These are phyloP conservation scores for Begonia masoniana DNA, from an alignment of 306 rosid species.

Conservation along the genomic window DNA sequence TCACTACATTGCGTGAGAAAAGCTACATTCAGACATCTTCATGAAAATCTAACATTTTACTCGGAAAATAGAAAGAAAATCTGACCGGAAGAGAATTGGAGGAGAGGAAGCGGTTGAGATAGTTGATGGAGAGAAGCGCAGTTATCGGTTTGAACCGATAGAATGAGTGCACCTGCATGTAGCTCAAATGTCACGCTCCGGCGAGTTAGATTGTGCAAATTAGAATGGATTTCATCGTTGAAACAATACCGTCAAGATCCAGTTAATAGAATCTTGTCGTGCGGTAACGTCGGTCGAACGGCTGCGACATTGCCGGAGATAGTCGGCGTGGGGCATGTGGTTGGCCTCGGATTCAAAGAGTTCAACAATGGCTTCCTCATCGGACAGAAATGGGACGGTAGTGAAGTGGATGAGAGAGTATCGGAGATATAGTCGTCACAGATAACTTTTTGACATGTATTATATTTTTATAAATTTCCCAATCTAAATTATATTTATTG, in stretches of 20 bases:
- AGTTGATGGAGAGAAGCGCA: constrained; percentile 65
- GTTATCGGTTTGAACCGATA: constrained; percentile 42
- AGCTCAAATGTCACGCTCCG: neutral
- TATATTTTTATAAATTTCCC: too few relatives aligned
- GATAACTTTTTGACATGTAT: too few relatives aligned
- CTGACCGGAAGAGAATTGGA: constrained; percentile 37
- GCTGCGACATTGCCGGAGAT: constrained; percentile 28
- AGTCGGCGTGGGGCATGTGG: constrained; percentile 22
- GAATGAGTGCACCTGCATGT: constrained; percentile 42
- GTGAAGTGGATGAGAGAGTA: neutral
- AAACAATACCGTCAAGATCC: constrained; percentile 49
- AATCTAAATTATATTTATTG: too few relatives aligned
- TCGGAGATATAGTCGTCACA: constrained; percentile 8
- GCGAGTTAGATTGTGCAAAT: too few relatives aligned
- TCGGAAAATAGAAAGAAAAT: neutral
- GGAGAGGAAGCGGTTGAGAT: constrained; percentile 66
- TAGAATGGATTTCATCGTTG: too few relatives aligned
- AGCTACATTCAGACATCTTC: neutral
- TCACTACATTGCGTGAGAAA: constrained; percentile 8
- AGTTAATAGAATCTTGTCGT: constrained; percentile 54
- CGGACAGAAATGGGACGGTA: neutral
- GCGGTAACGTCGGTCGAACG: constrained; percentile 24
- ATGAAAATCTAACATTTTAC: neutral
- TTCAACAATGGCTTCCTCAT: constrained; percentile 6
- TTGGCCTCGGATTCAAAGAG: constrained; percentile 21